phyloP scores from a whole-genome alignment of 1,139 yeast genomes.

The Blastobotrys apis region DNA sequence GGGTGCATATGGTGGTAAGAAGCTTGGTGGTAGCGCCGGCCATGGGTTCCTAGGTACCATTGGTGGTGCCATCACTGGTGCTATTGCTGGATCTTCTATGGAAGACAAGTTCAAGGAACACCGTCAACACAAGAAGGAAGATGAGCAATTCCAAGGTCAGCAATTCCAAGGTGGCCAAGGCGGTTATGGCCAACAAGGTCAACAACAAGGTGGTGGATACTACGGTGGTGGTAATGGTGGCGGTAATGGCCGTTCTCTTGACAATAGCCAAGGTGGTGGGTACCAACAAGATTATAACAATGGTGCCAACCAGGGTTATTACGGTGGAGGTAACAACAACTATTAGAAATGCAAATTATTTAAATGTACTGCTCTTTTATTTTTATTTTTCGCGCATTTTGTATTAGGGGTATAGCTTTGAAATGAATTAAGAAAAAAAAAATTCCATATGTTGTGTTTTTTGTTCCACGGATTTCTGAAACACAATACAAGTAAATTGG shows the following conservation, averaged over 20 bases:
- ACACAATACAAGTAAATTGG: too few species aligned
- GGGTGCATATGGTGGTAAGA: conserved; percentile 47
- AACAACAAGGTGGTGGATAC: conserved; percentile 6
- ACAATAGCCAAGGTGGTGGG: background rate
- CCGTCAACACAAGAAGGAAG: conserved; percentile 20
- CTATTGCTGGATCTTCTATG: conserved; percentile 52
- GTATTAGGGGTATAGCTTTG: too few species aligned
- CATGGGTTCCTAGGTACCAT: conserved; percentile 52
- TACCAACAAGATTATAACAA: background rate
- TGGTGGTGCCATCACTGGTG: conserved; percentile 60
- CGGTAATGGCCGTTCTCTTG: background rate
- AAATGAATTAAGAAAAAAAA: too few species aligned
- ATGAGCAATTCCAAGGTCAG: conserved; percentile 27
- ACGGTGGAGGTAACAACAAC: too few species aligned
- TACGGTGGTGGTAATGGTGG: conserved; percentile 4
- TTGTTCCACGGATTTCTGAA: too few species aligned
- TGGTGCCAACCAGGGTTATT: conserved; percentile 5
- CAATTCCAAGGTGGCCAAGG: conserved; percentile 14
- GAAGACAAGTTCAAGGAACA: conserved; percentile 41
- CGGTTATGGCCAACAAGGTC: conserved; percentile 9
- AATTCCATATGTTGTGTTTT: too few species aligned
- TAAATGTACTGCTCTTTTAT: too few species aligned
- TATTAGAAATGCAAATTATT: too few species aligned
- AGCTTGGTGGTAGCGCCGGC: conserved; percentile 43
- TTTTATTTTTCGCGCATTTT: too few species aligned